Base-by-base conservation (phyloP, 1,284 basidiomycete genomes). In the Boletellus deceptivus region DNA sequence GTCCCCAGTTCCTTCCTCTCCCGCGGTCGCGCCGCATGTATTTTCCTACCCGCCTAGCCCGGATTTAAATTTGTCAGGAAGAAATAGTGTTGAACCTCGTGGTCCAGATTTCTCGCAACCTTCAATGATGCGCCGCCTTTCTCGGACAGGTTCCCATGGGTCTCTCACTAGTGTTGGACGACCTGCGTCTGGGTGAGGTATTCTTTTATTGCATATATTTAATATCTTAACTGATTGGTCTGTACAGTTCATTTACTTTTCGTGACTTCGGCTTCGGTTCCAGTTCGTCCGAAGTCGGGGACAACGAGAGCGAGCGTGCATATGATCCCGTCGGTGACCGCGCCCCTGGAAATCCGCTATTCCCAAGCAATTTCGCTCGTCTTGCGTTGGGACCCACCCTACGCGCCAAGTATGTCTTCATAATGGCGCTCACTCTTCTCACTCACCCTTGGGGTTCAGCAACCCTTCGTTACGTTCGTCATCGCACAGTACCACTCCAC, bases 301-400 rank as follows among this genome's bases (percentile, higher is more conserved):
- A 65, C 34, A 56, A 27, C 22, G 67, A 67, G 37, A 62, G 50
- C 27, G 64, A 66, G 24, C 62, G 59, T 11, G 58, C 56, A 29
- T 73, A 76, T 55, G 66, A 77, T 56, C 67, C 67, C 5, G 67
- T 75, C 4, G 77, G 73, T 13, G 81, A 85, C 58, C 75, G 83
- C 14, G 70, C 68, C 1, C 77, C 81, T 1, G 83, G 83, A 0
- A 78, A 81, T 55, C 85, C 86, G 9, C 67, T 87, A 11, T 88
- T 88, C 67, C 83, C 81, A 10, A 82, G 75, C 53, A 80, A 76
- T 62, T 88, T 88, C 66, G 78, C 84, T 36, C 74, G 78, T 50
- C 67, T 88, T 54, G 76, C 79, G 24, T 57, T 74, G 18, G 75
- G 75, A 24, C 84, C 84, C 34, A 84, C 82, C 13, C 67, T 86